These are phyloP conservation scores for Salix arbutifolia DNA, from an alignment of 345 rosid genomes.

Conservation along the genomic window DNA sequence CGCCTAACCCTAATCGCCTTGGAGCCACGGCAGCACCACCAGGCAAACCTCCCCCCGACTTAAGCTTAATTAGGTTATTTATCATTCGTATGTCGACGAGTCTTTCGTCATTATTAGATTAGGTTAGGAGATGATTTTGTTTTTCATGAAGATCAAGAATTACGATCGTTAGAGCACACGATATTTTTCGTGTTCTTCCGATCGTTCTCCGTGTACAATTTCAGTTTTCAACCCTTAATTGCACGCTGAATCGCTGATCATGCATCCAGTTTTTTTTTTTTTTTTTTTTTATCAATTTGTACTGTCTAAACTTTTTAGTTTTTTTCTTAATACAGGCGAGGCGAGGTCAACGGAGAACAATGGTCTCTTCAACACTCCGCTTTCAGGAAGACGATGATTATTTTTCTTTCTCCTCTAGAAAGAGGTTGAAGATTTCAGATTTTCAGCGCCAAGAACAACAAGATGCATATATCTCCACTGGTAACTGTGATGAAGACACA, in stretches of 20 bases:
- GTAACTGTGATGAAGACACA: conserved; percentile 24
- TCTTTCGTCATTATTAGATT: background rate
- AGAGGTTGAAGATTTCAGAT: conserved; percentile 37
- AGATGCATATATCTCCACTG: conserved; percentile 25
- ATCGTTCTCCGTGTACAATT: background rate
- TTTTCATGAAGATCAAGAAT: background rate
- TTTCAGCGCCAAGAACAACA: conserved; percentile 16
- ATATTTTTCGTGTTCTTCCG: background rate
- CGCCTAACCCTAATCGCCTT: background rate
- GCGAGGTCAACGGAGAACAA: conserved; percentile 15
- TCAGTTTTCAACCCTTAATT: background rate
- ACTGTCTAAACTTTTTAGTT: background rate
- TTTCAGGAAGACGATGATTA: conserved; percentile 11
- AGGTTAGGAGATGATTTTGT: background rate
- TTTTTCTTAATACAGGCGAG: background rate
- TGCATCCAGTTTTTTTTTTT: background rate
- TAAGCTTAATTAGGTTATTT: background rate
- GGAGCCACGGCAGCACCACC: background rate
- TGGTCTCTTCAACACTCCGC: conserved; percentile 51
- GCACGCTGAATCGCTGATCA: background rate
- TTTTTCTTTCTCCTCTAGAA: conserved; percentile 19
- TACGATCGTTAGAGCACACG: background rate
- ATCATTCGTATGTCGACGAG: background rate
- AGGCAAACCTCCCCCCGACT: background rate
- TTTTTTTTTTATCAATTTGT: background rate